Conservation (phyloP, 2,329 filamentous ascomycete genomes). For the Aspergillus neotritici region DNA sequence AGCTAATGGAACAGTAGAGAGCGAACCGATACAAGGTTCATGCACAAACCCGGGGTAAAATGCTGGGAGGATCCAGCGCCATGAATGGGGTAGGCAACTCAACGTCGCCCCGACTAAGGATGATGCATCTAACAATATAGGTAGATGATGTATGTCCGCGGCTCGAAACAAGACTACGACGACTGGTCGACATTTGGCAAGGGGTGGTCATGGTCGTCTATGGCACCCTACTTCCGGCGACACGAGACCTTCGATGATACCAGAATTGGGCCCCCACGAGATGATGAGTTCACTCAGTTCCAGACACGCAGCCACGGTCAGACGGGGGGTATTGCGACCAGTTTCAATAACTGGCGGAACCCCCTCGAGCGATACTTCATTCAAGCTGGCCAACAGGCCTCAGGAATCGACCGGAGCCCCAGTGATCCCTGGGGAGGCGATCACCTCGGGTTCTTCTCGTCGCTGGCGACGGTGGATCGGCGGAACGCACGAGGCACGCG, state of each 20-base stretch:
- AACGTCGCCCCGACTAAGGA: too few species aligned
- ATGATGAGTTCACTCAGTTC: neutral
- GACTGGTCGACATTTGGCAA: constrained; percentile 6
- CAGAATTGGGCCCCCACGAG: neutral
- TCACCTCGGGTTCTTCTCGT: constrained; percentile 33
- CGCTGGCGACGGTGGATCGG: constrained; percentile 27
- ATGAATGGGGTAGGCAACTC: constrained; percentile 8
- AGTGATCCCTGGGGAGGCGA: constrained; percentile 30
- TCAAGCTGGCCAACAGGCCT: constrained; percentile 1
- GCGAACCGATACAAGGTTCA: constrained; percentile 7
- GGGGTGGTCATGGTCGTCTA: constrained; percentile 5
- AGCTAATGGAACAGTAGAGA: neutral
- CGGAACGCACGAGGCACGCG: constrained; percentile 21
- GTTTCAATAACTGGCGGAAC: constrained; percentile 7
- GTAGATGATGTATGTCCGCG: constrained; percentile 35
- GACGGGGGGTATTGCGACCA: constrained; percentile 2
- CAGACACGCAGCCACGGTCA: neutral
- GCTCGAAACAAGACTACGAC: constrained; percentile 25
- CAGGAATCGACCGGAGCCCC: neutral
- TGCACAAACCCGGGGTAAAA: constrained; percentile 11
- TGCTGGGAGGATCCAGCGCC: constrained; percentile 13
- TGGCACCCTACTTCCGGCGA: constrained; percentile 4
- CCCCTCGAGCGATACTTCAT: constrained; percentile 7
- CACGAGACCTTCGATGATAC: constrained; percentile 2
- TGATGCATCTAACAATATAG: constrained; percentile 15